phyloP scores from a whole-genome alignment of 2,329 filamentous ascomycete species.

The Xylogone sp. region DNA sequence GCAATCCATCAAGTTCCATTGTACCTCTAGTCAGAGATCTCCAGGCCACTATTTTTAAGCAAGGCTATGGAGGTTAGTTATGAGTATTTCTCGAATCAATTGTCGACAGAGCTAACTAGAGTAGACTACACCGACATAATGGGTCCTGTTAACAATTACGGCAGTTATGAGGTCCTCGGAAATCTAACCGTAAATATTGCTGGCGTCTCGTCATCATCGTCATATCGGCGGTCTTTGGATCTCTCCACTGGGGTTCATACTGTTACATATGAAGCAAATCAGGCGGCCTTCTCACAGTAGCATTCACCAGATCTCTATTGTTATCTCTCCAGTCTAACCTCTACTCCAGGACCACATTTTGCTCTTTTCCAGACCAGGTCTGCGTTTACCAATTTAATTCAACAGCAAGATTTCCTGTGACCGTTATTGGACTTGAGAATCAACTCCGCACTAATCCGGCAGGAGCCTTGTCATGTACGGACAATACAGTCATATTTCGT shows the following conservation, averaged over 20 bases:
- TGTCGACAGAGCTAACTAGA: too few species aligned
- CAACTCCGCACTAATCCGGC: conserved; percentile 26
- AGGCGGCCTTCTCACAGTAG: conserved; percentile 19
- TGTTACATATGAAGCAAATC: conserved; percentile 30
- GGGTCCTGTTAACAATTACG: conserved; percentile 31
- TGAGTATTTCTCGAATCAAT: too few species aligned
- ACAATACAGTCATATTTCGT: conserved; percentile 26
- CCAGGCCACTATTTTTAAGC: too few species aligned
- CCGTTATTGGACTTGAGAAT: conserved; percentile 41
- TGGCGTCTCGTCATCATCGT: conserved; percentile 22
- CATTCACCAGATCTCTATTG: too few species aligned
- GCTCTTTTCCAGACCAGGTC: conserved; percentile 38
- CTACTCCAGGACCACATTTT: conserved; percentile 37
- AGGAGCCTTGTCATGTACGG: conserved; percentile 28
- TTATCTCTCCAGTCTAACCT: conserved; percentile 4
- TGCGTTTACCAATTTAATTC: conserved; percentile 24
- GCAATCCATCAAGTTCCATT: conserved; percentile 34
- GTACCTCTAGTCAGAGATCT: too few species aligned
- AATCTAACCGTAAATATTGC: conserved; percentile 40
- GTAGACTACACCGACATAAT: too few species aligned
- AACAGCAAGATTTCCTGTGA: conserved; percentile 30
- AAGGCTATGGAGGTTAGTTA: too few species aligned
- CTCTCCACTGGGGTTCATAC: conserved; percentile 38
- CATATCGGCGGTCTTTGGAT: conserved; percentile 39
- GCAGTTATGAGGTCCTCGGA: conserved; percentile 42